These are phyloP conservation scores for Acanthochlamys bracteata DNA, from an alignment of 106 monocot species.

Conservation along the genomic window DNA sequence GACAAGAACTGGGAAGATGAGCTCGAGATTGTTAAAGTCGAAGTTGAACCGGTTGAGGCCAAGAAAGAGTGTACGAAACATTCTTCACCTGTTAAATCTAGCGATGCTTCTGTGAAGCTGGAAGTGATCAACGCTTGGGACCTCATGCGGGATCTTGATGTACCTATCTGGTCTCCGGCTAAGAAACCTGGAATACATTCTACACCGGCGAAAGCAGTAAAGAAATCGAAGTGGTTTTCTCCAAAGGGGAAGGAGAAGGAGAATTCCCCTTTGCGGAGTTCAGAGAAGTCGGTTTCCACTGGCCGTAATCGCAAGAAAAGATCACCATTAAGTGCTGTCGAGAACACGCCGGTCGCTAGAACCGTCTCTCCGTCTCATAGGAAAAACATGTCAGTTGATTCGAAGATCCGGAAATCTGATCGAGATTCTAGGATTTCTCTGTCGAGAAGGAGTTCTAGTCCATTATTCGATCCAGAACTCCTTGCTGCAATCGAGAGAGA, in stretches of 20 bases:
- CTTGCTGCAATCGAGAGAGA: slow-evolving; percentile 62
- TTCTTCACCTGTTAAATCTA: slow-evolving; percentile 1
- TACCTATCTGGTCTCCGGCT: slow-evolving; percentile 23
- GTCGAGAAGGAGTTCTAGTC: slow-evolving; percentile 43
- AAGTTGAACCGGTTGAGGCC: neutral
- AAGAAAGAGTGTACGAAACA: neutral
- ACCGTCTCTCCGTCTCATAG: neutral
- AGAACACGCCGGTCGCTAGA: slow-evolving; percentile 1
- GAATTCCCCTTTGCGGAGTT: neutral
- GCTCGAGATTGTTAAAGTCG: neutral
- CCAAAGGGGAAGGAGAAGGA: slow-evolving; percentile 25
- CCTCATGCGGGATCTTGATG: slow-evolving; percentile 44
- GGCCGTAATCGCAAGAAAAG: slow-evolving; percentile 9
- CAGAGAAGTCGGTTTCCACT: neutral
- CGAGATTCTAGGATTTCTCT: slow-evolving; percentile 12
- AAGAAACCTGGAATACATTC: slow-evolving; percentile 15
- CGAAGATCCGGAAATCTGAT: slow-evolving; percentile 4
- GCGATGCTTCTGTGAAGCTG: slow-evolving; percentile 10
- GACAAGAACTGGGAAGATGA: neutral
- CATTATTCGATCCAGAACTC: slow-evolving; percentile 81
- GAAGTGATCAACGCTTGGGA: slow-evolving; percentile 69
- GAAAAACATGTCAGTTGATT: slow-evolving; percentile 1
- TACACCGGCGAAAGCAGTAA: neutral
- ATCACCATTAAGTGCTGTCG: slow-evolving; percentile 23
- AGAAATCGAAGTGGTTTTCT: neutral